Evolutionary conservation across 805 yeast species (phyloP).

Genomic region (Metschnikowia bowlesiae): DNA sequence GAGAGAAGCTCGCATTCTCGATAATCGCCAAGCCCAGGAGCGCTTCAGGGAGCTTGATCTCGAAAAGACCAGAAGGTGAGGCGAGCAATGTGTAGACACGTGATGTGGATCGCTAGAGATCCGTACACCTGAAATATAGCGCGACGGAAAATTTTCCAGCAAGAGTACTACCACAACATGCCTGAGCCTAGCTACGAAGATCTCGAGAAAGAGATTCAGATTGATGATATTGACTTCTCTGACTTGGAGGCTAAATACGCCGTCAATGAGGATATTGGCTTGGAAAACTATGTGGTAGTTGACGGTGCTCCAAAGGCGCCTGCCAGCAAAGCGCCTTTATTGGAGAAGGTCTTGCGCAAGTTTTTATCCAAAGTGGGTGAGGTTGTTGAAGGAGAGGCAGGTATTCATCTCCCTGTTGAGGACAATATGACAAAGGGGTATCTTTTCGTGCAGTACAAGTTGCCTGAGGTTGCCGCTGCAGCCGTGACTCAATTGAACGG

Average conservation of each 20-base stretch:
- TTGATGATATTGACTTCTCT: constrained; percentile 65
- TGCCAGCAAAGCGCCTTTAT: constrained; percentile 75
- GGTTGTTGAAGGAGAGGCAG: constrained; percentile 54
- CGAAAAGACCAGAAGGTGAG: neutral
- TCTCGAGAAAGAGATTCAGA: constrained; percentile 36
- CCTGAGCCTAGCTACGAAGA: constrained; percentile 21
- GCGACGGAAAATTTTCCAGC: constrained; percentile 10
- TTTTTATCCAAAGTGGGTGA: constrained; percentile 75
- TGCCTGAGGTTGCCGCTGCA: constrained; percentile 61
- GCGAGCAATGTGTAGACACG: neutral
- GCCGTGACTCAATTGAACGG: constrained; percentile 81
- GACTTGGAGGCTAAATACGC: constrained; percentile 78
- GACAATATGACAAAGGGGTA: constrained; percentile 81
- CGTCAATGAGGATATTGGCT: constrained; percentile 51
- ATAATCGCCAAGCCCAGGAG: constrained; percentile 50
- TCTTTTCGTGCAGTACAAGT: constrained; percentile 76
- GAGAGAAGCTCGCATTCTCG: constrained; percentile 63
- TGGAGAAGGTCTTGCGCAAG: constrained; percentile 81
- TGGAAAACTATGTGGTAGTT: constrained; percentile 76
- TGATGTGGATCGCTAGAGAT: neutral
- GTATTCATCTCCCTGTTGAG: constrained; percentile 77
- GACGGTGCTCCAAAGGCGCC: constrained; percentile 98
- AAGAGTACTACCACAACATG: constrained; percentile 8
- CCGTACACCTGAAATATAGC: constrained; percentile 10
- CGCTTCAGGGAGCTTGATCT: constrained; percentile 43